Conservation (phyloP, 371 early-diverging fungal genomes). For the Mucor lusitanicus region DNA sequence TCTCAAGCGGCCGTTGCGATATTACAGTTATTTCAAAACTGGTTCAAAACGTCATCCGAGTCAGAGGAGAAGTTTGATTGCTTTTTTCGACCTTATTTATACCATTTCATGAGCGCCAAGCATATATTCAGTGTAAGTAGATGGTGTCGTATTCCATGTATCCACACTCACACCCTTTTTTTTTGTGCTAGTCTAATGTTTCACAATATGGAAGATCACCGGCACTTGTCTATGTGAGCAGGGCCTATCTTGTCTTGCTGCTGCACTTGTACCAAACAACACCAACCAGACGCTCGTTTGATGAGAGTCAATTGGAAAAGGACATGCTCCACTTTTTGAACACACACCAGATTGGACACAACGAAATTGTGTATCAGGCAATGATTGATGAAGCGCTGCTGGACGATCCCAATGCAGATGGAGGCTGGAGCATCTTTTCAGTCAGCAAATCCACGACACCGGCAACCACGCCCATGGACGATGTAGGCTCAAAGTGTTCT, state of each 20-base stretch:
- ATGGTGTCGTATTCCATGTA: background rate
- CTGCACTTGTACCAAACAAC: constrained; percentile 34
- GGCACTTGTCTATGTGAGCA: constrained; percentile 21
- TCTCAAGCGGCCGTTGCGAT: constrained; percentile 37
- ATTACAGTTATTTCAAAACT: constrained; percentile 24
- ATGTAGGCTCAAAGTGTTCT: constrained; percentile 1
- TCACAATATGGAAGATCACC: constrained; percentile 20
- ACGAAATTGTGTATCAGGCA: constrained; percentile 15
- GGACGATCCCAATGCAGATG: constrained; percentile 24
- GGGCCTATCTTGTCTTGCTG: constrained; percentile 22
- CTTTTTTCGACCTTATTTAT: constrained; percentile 44
- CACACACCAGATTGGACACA: constrained; percentile 11
- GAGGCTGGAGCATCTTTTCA: constrained; percentile 32
- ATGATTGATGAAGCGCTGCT: constrained; percentile 16
- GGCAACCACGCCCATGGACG: background rate
- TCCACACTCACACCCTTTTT: no score
- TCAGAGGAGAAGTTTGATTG: constrained; percentile 37
- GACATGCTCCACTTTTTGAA: constrained; percentile 20
- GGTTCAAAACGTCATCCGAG: constrained; percentile 26
- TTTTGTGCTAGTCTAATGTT: constrained; percentile 18
- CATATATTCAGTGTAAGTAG: constrained; percentile 29
- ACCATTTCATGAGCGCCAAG: constrained; percentile 39
- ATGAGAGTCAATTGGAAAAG: constrained; percentile 34
- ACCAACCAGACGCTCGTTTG: constrained; percentile 33
- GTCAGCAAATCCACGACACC: background rate